phyloP scores from a whole-genome alignment of 345 rosid genomes.

The Passiflora organensis region DNA sequence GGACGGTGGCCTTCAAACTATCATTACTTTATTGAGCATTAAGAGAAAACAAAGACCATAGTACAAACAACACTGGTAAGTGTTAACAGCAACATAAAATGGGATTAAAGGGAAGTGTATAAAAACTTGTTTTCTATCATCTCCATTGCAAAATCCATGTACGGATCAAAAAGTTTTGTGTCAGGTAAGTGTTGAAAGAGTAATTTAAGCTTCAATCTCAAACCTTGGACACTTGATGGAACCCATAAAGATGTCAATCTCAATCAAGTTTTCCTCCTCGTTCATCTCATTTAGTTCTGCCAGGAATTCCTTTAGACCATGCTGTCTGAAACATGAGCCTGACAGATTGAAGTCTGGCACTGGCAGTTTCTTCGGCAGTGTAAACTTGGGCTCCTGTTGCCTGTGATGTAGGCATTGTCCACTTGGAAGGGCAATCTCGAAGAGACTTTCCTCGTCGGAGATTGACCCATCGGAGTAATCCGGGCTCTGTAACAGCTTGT shows the following conservation, averaged over 20 bases:
- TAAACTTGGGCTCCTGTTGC: constrained; percentile 17
- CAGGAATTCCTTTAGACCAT: constrained; percentile 34
- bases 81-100: no score
- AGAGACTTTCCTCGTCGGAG: constrained; percentile 64
- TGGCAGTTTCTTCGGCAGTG: constrained; percentile 24
- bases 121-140: no score
- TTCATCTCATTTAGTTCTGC: constrained; percentile 50
- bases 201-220: constrained; percentile 47
- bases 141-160: neutral
- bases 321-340: constrained; percentile 28
- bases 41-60: no score
- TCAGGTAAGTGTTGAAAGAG: neutral
- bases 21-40: no score
- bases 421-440: constrained; percentile 68
- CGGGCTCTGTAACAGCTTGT: constrained; percentile 22
- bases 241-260: constrained; percentile 77
- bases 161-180: neutral
- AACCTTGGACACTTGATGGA: constrained; percentile 72
- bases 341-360: constrained; percentile 29
- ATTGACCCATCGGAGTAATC: constrained; percentile 51
- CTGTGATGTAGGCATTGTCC: constrained; percentile 42
- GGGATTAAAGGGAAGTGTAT: no score
- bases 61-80: no score
- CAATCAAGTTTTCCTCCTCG: constrained; percentile 83
- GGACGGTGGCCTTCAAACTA: no score